Conservation (phyloP, 1,139 yeast species). For the Blastobotrys persicus region DNA sequence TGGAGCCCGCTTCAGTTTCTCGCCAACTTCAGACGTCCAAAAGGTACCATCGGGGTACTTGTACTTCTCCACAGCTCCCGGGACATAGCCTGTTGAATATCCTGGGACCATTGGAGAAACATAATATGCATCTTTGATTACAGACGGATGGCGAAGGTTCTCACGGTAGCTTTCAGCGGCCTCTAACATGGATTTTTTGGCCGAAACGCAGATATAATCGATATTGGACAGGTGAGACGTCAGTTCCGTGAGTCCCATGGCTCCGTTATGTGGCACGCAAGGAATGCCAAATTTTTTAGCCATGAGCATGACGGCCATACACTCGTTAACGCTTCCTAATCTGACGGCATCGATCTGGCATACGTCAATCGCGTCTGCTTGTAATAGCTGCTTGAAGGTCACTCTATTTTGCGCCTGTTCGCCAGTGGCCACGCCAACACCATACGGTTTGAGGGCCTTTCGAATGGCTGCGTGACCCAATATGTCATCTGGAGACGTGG, state of each 20-base stretch:
- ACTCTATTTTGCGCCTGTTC: conserved; percentile 40
- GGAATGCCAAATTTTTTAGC: conserved; percentile 37
- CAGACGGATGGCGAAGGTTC: conserved; percentile 33
- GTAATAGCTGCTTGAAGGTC: conserved; percentile 38
- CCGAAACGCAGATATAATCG: conserved; percentile 36
- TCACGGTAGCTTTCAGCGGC: conserved; percentile 31
- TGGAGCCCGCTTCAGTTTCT: not conserved
- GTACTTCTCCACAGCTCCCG: not conserved
- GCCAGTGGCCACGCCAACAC: conserved; percentile 40
- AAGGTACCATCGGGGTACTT: not conserved
- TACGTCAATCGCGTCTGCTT: conserved; percentile 37
- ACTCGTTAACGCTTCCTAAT: conserved; percentile 40
- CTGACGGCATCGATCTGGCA: conserved; percentile 40
- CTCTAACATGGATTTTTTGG: conserved; percentile 31
- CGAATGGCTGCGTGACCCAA: conserved; percentile 38
- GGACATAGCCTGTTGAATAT: conserved; percentile 25
- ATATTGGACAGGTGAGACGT: conserved; percentile 38
- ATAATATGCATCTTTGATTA: conserved; percentile 33
- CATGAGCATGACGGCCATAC: conserved; percentile 38
- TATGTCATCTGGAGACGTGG: conserved; percentile 41
- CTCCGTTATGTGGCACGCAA: conserved; percentile 40
- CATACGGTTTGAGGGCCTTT: conserved; percentile 36
- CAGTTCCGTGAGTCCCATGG: conserved; percentile 39
- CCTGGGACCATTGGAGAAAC: conserved; percentile 40
- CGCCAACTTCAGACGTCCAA: not conserved